phyloP scores from a whole-genome alignment of 352 stramenopile species.

The Phytophthora pinifolia region DNA sequence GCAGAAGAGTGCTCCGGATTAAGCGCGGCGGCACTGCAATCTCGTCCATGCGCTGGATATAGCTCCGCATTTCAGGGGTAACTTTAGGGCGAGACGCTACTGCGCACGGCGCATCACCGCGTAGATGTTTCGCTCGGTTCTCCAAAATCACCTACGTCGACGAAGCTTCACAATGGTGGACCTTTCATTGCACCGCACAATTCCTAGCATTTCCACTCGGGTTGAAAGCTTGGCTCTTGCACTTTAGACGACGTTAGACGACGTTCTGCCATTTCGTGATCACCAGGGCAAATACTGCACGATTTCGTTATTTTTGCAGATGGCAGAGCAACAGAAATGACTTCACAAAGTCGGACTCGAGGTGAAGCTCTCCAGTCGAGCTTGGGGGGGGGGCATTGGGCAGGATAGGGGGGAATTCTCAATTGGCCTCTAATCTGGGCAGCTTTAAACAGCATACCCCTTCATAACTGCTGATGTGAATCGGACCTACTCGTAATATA shows the following conservation, averaged over 20 bases:
- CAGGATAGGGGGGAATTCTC: no score
- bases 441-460: no score
- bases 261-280: not conserved
- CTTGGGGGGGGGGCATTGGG: not conserved
- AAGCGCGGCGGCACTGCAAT: not conserved
- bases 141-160: slow-evolving; percentile 1
- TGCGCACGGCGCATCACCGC: not conserved
- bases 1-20: slow-evolving; percentile 1
- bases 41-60: slow-evolving; percentile 2
- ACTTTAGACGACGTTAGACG: not conserved
- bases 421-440: no score
- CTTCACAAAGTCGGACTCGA: not conserved
- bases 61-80: not conserved
- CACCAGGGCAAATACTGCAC: not conserved
- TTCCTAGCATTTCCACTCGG: not conserved
- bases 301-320: not conserved
- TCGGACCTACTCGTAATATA: no score
- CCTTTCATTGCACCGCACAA: not conserved
- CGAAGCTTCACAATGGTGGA: not conserved
- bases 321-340: slow-evolving; percentile 1
- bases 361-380: not conserved
- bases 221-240: slow-evolving; percentile 5
- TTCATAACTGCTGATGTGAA: no score
- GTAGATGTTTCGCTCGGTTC: not conserved
- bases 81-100: not conserved